Percentiles rank a stretch among this genome's conserved stretches.
Evolutionary conservation across 2,329 filamentous ascomycete species (phyloP).

Genomic region (Nothomitra cinnamomea): DNA sequence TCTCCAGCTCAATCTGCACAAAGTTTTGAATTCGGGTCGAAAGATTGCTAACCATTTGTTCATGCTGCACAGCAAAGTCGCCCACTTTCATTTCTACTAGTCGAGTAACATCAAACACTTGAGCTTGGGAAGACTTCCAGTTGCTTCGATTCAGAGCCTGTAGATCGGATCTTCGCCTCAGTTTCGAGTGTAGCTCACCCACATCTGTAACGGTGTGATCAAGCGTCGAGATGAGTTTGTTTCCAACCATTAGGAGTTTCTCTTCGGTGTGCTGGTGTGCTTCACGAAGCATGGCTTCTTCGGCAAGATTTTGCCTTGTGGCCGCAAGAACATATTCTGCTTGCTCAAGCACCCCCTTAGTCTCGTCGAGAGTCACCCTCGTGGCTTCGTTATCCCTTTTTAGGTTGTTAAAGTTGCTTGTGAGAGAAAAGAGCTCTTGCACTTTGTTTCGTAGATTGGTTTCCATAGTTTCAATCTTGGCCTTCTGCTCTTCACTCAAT

Average conservation of each 20-base stretch:
- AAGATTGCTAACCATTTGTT: conserved; percentile 48
- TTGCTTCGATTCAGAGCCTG: conserved; percentile 61
- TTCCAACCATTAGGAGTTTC: conserved; percentile 55
- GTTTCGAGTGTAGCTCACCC: conserved; percentile 66
- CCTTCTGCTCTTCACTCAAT: conserved; percentile 77
- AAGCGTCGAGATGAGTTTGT: conserved; percentile 60
- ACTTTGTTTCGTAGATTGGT: conserved; percentile 81
- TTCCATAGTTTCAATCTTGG: conserved; percentile 86
- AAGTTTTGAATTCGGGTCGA: conserved; percentile 60
- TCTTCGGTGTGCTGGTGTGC: conserved; percentile 77
- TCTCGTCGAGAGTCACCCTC: conserved; percentile 54
- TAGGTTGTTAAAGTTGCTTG: conserved; percentile 69
- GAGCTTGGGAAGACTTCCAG: conserved; percentile 60
- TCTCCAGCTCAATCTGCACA: conserved; percentile 55
- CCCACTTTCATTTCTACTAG: conserved; percentile 61
- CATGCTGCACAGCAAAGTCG: conserved; percentile 55
- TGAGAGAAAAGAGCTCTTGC: conserved; percentile 76
- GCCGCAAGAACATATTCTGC: conserved; percentile 70
- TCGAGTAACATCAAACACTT: conserved; percentile 60
- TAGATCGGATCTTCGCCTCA: conserved; percentile 68
- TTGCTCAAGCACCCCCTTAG: conserved; percentile 66
- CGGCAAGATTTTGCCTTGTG: conserved; percentile 57
- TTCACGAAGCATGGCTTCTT: conserved; percentile 63
- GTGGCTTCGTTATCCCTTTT: conserved; percentile 82
- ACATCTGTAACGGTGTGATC: conserved; percentile 66